Percentiles rank a stretch among this genome's conserved stretches.
Evolutionary conservation across 345 rosid species (phyloP).

Genomic region (Eucalyptus sp.): DNA sequence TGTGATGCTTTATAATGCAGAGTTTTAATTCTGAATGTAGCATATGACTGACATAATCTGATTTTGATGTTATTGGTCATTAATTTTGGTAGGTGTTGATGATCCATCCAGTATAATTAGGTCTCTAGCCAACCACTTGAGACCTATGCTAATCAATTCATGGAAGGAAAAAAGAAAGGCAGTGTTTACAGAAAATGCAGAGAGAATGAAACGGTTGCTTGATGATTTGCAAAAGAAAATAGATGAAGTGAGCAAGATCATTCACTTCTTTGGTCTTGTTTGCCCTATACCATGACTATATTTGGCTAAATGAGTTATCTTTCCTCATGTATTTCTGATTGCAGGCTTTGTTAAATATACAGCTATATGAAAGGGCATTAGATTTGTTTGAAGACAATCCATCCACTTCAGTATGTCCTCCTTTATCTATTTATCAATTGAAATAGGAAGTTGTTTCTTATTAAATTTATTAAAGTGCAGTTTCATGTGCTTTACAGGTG

Average conservation of each 20-base stretch:
- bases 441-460: neutral
- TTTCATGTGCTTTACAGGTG: constrained; percentile 40
- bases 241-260: constrained; percentile 63
- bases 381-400: constrained; percentile 89
- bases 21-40: neutral
- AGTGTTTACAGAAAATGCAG: constrained; percentile 78
- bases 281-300: neutral
- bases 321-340: neutral
- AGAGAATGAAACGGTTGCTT: constrained; percentile 58
- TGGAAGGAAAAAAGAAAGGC: constrained; percentile 80
- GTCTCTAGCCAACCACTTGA: constrained; percentile 57
- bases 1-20: neutral
- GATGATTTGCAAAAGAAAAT: constrained; percentile 83
- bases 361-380: constrained; percentile 83
- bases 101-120: constrained; percentile 41
- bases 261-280: neutral
- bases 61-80: constrained; percentile 2
- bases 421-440: neutral
- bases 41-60: neutral
- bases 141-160: constrained; percentile 70
- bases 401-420: constrained; percentile 71
- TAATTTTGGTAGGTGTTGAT: constrained; percentile 44
- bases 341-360: constrained; percentile 87
- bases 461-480: constrained; percentile 1
- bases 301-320: neutral